A percentile compares a stretch with the other conserved stretches of the same genome.
These are phyloP conservation scores for Lactuca sativa DNA, from an alignment of 129 eudicot genomes.

Conservation along the genomic window DNA sequence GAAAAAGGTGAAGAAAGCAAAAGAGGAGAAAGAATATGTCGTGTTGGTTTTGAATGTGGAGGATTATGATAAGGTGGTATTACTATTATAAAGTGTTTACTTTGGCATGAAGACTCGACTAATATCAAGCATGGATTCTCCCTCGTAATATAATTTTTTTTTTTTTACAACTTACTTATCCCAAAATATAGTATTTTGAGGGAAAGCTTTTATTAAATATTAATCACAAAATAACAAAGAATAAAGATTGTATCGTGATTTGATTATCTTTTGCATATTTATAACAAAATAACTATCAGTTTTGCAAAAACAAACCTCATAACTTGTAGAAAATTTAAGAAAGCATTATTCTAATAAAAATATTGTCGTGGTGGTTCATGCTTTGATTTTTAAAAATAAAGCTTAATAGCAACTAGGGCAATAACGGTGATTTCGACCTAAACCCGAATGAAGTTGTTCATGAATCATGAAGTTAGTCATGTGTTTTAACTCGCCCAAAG, in stretches of 20 bases:
- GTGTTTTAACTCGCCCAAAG: background rate
- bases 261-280: no score
- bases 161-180: background rate
- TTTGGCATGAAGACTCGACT: slow-evolving; percentile 52
- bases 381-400: no score
- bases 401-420: background rate
- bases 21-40: slow-evolving; percentile 36
- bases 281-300: background rate
- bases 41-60: slow-evolving; percentile 23
- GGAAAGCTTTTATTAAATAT: no score
- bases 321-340: background rate
- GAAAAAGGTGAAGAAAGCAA: slow-evolving; percentile 34
- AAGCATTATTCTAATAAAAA: background rate
- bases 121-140: background rate
- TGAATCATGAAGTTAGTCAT: no score
- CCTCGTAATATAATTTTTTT: background rate
- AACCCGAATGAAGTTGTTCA: background rate
- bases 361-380: background rate
- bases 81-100: slow-evolving; percentile 40
- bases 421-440: background rate
- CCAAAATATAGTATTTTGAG: no score
- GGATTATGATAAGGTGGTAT: slow-evolving; percentile 13
- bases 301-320: background rate
- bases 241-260: no score
- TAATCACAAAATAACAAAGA: no score